Conservation (phyloP, 345 rosid genomes). For the Euphorbia lathyris region DNA sequence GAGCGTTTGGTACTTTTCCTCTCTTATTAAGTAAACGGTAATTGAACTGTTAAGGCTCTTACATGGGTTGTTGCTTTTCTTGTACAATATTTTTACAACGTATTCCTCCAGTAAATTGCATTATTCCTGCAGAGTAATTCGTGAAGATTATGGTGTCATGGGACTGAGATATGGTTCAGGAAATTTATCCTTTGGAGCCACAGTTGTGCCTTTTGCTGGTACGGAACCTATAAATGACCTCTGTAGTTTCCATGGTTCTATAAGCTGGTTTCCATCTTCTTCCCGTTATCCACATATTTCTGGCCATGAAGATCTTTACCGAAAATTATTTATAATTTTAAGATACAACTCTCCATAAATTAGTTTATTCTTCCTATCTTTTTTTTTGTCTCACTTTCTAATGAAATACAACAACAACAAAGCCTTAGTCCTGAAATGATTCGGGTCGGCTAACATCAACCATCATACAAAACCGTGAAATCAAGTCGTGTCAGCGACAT, state of each 20-base stretch:
- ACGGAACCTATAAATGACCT: constrained; percentile 3
- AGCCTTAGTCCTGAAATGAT: too few relatives aligned
- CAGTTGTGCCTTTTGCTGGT: constrained; percentile 59
- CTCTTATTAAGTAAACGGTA: constrained; percentile 55
- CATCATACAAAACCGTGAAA: too few relatives aligned
- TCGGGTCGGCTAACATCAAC: too few relatives aligned
- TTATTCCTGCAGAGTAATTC: constrained; percentile 36
- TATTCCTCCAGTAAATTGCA: constrained; percentile 17
- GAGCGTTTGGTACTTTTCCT: constrained; percentile 77
- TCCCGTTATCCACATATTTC: not conserved
- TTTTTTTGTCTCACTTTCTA: not conserved
- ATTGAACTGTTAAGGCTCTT: not conserved
- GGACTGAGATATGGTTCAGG: constrained; percentile 82
- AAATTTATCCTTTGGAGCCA: constrained; percentile 69
- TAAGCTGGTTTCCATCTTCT: constrained; percentile 1
- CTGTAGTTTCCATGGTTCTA: not conserved
- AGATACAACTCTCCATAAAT: not conserved
- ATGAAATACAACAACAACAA: too few relatives aligned
- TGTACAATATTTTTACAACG: not conserved
- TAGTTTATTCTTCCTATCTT: not conserved
- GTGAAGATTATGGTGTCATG: constrained; percentile 64
- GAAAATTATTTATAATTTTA: not conserved
- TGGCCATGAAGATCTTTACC: not conserved
- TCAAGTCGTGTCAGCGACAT: too few relatives aligned
- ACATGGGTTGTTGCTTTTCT: not conserved